phyloP scores from a whole-genome alignment of 768 basidiomycete species.

The Jaapia argillacea region DNA sequence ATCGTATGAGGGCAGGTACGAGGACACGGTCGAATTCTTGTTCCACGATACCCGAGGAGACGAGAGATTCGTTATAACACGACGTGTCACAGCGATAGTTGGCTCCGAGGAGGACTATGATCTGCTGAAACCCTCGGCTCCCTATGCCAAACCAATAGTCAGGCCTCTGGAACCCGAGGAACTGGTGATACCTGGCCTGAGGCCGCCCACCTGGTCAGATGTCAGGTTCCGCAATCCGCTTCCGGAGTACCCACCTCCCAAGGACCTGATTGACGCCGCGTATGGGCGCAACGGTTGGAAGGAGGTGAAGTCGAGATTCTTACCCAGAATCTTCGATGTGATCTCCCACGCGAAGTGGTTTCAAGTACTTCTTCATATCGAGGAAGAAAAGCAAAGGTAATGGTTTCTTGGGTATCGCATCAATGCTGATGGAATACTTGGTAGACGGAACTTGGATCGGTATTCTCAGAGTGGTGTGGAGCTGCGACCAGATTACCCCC shows the following conservation, averaged over 20 bases:
- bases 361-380: background rate
- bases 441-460: slow-evolving; percentile 16
- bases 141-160: slow-evolving; percentile 25
- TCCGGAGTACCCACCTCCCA: background rate
- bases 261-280: background rate
- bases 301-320: background rate
- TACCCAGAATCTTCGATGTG: background rate
- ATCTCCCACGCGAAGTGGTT: background rate
- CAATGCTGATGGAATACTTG: background rate
- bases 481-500: slow-evolving; percentile 4
- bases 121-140: slow-evolving; percentile 30
- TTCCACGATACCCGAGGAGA: slow-evolving; percentile 26
- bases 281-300: background rate
- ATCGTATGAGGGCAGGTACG: slow-evolving; percentile 30
- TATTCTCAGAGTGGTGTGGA: slow-evolving; percentile 19
- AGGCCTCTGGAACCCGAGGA: slow-evolving; percentile 8
- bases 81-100: slow-evolving; percentile 33
- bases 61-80: slow-evolving; percentile 35
- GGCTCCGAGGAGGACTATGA: slow-evolving; percentile 41
- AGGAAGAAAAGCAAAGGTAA: slow-evolving; percentile 1
- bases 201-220: slow-evolving; percentile 29
- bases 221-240: slow-evolving; percentile 25
- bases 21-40: slow-evolving; percentile 37
- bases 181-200: slow-evolving; percentile 19
- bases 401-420: background rate